phyloP scores from a whole-genome alignment of 805 yeast species.

The Myxozyma mucilagina region DNA sequence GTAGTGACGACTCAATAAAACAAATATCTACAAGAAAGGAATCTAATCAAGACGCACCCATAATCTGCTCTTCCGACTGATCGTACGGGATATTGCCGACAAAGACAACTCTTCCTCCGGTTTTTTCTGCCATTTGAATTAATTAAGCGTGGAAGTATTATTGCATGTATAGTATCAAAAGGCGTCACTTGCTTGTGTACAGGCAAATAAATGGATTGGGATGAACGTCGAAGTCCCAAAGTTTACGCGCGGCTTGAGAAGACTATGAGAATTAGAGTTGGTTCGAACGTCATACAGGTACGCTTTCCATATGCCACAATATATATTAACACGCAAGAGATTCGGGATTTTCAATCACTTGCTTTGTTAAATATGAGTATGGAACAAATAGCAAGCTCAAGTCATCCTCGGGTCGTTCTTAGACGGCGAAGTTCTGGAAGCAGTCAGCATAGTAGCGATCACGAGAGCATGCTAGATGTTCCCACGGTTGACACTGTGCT shows the following conservation, averaged over 20 bases:
- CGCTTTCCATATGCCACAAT: neutral
- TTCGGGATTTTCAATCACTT: too few species aligned
- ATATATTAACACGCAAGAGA: too few species aligned
- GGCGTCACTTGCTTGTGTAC: too few species aligned
- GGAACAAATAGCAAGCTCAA: neutral
- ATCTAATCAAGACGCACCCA: slow-evolving; percentile 34
- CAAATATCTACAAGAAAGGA: neutral
- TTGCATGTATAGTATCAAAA: neutral
- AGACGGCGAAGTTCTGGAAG: slow-evolving; percentile 13
- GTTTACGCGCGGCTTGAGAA: neutral
- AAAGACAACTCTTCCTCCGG: slow-evolving; percentile 21
- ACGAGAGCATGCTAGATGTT: slow-evolving; percentile 20
- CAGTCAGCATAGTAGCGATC: slow-evolving; percentile 26
- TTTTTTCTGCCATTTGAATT: slow-evolving; percentile 17
- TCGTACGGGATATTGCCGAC: slow-evolving; percentile 91
- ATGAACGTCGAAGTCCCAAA: neutral
- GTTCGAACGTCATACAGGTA: neutral
- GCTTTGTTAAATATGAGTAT: neutral
- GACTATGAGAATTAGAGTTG: neutral
- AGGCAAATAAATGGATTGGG: neutral
- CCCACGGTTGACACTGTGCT: slow-evolving; percentile 15
- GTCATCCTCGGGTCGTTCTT: neutral
- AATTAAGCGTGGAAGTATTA: neutral
- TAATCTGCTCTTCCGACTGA: slow-evolving; percentile 90
- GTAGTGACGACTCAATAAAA: neutral